Evolutionary conservation across 2,329 filamentous ascomycete species (phyloP), one percentile per base, ranked within the genome.

Genomic region (Trichoderma sp.): DNA sequence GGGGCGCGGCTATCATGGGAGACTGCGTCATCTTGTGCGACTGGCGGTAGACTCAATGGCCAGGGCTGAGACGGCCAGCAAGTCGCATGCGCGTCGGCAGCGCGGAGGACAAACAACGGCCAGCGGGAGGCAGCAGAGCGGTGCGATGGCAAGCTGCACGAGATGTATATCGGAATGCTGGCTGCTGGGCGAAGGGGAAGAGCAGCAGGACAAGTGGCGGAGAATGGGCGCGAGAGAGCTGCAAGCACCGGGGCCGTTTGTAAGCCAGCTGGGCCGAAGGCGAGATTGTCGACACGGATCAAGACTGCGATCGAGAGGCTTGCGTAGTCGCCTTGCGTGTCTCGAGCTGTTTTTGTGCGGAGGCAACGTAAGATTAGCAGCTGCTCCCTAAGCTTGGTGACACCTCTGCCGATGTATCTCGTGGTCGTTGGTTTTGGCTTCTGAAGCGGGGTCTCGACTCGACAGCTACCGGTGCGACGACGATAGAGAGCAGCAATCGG

Each of bases 1-100:
- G 87, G 78, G 94, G 94, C 86, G 90, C 90, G 74, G 93, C 96
- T 74, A 98, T 90, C 94, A 98, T 98, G 70, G 94, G 94, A 73
- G 93, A 90, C 83, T 96, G 92, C 79, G 92, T 86, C 90, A 92
- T 93, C 74, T 69, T 74, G 74, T 70, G 71, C 70, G 70, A 71
- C 61, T 58, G 64, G 53, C n/a, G 53, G 39, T 17, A 50, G 56
- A 57, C 35, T 64, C 65, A 67, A 64, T 35, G 48, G 65, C 42
- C 48, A 61, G 42, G 66, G 60, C 45, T 58, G 64, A 67, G 57
- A 39, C 39, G 56, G 66, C 57, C 42, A 53, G 67, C 68, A 59
- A 53, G 67, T 70, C 64, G 70, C 66, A 67, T 67, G 58, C 66
- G 66, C 66, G 59, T 50, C 59, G 39, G 29, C 67, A 22, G 67